phyloP scores from a whole-genome alignment of 2,329 filamentous ascomycete genomes.

The Fusarium hainanense region DNA sequence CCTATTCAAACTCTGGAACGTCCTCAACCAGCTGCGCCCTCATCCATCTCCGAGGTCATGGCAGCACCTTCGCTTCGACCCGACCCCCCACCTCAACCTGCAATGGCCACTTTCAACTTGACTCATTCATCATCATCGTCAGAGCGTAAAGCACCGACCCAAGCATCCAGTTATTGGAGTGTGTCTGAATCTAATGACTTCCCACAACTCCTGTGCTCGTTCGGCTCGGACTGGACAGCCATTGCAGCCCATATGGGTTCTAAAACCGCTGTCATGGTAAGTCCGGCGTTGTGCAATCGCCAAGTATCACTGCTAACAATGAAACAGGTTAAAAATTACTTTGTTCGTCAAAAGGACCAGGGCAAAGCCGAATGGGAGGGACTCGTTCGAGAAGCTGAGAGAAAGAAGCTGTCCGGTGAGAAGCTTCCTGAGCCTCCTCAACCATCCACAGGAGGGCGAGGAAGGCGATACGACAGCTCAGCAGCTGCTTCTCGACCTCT shows the following conservation, averaged over 20 bases:
- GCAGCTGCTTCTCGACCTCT: constrained; percentile 55
- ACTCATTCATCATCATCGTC: constrained; percentile 50
- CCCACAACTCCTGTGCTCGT: constrained; percentile 75
- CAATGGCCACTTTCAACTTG: constrained; percentile 64
- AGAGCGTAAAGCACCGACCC: constrained; percentile 65
- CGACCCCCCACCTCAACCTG: constrained; percentile 61
- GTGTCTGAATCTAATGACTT: constrained; percentile 85
- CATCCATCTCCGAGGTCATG: constrained; percentile 64
- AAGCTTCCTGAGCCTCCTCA: constrained; percentile 69
- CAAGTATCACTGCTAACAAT: constrained; percentile 14
- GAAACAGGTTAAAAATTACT: constrained; percentile 74
- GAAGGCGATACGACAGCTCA: constrained; percentile 62
- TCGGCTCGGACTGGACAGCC: constrained; percentile 81
- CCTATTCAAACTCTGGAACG: constrained; percentile 50
- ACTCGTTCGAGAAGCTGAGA: constrained; percentile 70
- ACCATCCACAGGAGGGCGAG: constrained; percentile 61
- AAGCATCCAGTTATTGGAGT: constrained; percentile 87
- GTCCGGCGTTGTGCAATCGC: constrained; percentile 38
- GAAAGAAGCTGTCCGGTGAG: constrained; percentile 66
- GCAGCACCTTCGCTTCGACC: constrained; percentile 67
- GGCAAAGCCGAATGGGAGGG: constrained; percentile 68
- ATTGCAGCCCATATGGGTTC: constrained; percentile 85
- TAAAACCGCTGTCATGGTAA: constrained; percentile 87
- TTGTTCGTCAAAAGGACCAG: constrained; percentile 70
- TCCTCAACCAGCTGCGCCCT: constrained; percentile 48